A percentile compares a stretch with the other conserved stretches of the same genome.
Evolutionary conservation across 169 alveolate species (phyloP).

Genomic region (Miamiensis avidus): DNA sequence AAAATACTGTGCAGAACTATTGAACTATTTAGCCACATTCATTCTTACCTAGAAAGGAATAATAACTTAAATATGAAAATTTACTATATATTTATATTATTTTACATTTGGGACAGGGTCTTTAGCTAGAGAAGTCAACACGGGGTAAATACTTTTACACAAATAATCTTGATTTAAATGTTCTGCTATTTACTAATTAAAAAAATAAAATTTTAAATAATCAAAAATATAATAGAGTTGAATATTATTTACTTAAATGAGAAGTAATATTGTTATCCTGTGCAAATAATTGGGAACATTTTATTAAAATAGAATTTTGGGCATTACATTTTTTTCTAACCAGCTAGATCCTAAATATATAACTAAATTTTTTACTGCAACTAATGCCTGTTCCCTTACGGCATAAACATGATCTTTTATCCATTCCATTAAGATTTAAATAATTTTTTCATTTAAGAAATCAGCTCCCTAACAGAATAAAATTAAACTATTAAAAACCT

Average conservation of each 20-base stretch:
- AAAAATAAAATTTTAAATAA: too few species aligned
- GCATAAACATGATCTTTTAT: conserved; percentile 64
- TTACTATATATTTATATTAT: too few species aligned
- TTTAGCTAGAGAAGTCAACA: conserved; percentile 49
- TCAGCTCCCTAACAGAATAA: conserved; percentile 48
- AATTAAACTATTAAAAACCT: background rate
- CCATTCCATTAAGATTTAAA: conserved; percentile 70
- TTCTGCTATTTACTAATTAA: conserved; percentile 31
- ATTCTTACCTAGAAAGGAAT: conserved; percentile 39
- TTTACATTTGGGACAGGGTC: conserved; percentile 74
- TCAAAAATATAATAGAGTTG: background rate
- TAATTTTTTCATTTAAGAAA: conserved; percentile 65
- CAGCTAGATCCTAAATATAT: conserved; percentile 63
- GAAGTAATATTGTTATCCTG: conserved; percentile 67
- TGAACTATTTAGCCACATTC: conserved; percentile 59
- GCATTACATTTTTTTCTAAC: conserved; percentile 66
- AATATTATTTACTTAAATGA: conserved; percentile 40
- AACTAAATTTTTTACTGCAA: conserved; percentile 54
- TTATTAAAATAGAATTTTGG: conserved; percentile 55
- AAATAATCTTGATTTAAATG: conserved; percentile 54
- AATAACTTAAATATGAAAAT: too few species aligned
- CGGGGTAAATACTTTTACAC: conserved; percentile 58
- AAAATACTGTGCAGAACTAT: conserved; percentile 24
- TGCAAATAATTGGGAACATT: conserved; percentile 66
- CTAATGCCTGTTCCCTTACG: conserved; percentile 60